Conservation (phyloP, 1,139 yeast genomes). For the Hansenula lynferdii region DNA sequence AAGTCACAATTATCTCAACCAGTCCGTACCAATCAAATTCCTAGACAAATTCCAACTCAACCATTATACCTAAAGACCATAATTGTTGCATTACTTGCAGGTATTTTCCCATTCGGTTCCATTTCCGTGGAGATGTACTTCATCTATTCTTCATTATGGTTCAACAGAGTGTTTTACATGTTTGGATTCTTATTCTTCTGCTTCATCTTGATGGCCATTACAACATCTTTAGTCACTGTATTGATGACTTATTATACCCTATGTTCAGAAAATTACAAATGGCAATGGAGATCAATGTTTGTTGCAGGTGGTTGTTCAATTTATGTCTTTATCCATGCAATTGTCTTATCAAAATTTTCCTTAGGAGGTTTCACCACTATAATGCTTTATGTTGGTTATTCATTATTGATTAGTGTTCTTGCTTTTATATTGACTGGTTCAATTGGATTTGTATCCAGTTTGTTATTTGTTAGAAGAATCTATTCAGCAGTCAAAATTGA, state of each 20-base stretch:
- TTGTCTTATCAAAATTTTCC: slow-evolving; percentile 63
- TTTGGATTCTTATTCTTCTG: slow-evolving; percentile 95
- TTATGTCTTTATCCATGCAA: slow-evolving; percentile 81
- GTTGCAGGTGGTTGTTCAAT: slow-evolving; percentile 88
- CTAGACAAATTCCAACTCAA: slow-evolving; percentile 91
- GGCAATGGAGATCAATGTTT: slow-evolving; percentile 95
- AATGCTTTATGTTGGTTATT: slow-evolving; percentile 83
- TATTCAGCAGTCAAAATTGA: slow-evolving; percentile 87
- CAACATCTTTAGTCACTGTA: slow-evolving; percentile 78
- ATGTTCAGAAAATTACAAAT: slow-evolving; percentile 87
- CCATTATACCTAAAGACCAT: slow-evolving; percentile 75
- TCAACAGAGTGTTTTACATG: slow-evolving; percentile 92
- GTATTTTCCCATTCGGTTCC: slow-evolving; percentile 93
- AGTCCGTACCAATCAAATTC: slow-evolving; percentile 88
- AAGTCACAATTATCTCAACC: slow-evolving; percentile 53
- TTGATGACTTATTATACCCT: slow-evolving; percentile 80
- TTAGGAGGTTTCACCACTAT: slow-evolving; percentile 75
- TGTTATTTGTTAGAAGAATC: slow-evolving; percentile 72
- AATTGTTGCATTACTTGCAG: slow-evolving; percentile 71
- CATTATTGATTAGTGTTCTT: slow-evolving; percentile 61
- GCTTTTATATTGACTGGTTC: slow-evolving; percentile 85
- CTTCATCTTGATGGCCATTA: slow-evolving; percentile 71
- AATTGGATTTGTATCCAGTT: slow-evolving; percentile 74
- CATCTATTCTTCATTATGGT: slow-evolving; percentile 85
- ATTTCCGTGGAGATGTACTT: slow-evolving; percentile 94